Evolutionary conservation across 1,284 basidiomycete species (phyloP), one percentile per base, ranked within the genome.

Genomic region (Cerioporus squamosus): DNA sequence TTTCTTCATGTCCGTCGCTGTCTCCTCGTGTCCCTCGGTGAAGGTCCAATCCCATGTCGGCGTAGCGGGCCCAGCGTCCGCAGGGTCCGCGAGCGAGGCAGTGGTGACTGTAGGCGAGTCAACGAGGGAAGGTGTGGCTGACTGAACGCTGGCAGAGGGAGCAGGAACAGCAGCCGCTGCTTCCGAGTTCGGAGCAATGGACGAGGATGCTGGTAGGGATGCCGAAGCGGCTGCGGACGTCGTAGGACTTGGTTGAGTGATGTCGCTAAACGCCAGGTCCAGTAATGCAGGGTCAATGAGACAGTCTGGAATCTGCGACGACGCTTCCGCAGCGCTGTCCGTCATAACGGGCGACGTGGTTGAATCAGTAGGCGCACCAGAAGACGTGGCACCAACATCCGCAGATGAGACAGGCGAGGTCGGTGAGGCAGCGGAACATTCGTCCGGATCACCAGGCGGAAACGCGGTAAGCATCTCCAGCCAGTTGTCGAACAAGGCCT

Each of bases 221-320:
- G 47, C 9, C 20, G 23, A 22, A 7, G 45, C 14, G 7, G 38
- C 39, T 33, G 50, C 9, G 7, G 26, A n/a, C 22, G 47, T 12
- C 20, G 26, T n/a, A 7, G 45, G n/a, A 7, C 33, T 31, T 38
- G 50, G 10, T 7, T 38, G 39, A 2, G 23, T 3, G 12, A 54
- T 33, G 5, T 53, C 9, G 33, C 51, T 66, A 38, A 56, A 5
- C 1, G 72, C 67, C 31, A 73, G 50, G 31, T 66, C 72, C 26
- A 79, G 57, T 24, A 80, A 55, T 2, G 65, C 53, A 4, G 77
- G 77, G 57, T 79, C 79, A 24, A 79, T 78, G 50, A 70, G 53
- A 14, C 59, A 62, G 49, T 72, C 70, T 10, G 69, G 55, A 49
- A 66, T 60, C 14, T 29, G 55, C 40, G 47, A 45, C 15, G 53